These are phyloP conservation scores for Crithidia brevicula DNA, from an alignment of 208 protist species.

Conservation along the genomic window DNA sequence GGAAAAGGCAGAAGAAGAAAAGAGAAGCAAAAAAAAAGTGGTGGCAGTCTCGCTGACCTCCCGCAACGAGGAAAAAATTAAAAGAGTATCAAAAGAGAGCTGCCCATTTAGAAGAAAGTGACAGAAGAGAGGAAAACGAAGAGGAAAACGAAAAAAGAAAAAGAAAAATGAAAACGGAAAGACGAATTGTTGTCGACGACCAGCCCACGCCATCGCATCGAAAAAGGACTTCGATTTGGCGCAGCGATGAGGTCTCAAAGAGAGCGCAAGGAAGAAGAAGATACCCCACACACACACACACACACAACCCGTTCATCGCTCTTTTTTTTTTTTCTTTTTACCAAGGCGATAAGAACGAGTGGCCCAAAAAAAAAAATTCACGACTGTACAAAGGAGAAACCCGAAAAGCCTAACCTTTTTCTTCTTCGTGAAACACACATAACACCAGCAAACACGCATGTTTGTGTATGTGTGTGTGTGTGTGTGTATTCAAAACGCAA, in stretches of 20 bases:
- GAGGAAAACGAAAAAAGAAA: slow-evolving; percentile 2
- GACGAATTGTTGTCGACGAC: too few species aligned
- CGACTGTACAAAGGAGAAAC: too few species aligned
- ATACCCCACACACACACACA: background rate
- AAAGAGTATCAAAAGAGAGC: slow-evolving; percentile 16
- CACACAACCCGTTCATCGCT: background rate
- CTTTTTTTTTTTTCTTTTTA: background rate
- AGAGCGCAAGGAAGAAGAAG: background rate
- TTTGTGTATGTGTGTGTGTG: too few species aligned
- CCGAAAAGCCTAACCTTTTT: too few species aligned
- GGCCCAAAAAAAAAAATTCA: too few species aligned
- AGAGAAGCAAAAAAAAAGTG: background rate
- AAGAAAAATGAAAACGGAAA: background rate
- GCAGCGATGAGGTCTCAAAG: too few species aligned
- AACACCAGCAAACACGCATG: too few species aligned
- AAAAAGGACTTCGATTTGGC: too few species aligned
- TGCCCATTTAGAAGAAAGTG: background rate
- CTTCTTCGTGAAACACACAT: too few species aligned
- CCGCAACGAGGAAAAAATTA: slow-evolving; percentile 12
- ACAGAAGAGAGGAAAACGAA: background rate
- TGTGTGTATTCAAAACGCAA: too few species aligned
- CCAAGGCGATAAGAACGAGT: too few species aligned
- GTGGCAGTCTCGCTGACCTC: slow-evolving; percentile 14
- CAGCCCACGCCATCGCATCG: too few species aligned
- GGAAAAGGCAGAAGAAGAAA: background rate